A percentile compares a stretch with the other conserved stretches of the same genome.
Conservation (phyloP, 164 flowering plant species). For the Umbilicus rupestris region DNA sequence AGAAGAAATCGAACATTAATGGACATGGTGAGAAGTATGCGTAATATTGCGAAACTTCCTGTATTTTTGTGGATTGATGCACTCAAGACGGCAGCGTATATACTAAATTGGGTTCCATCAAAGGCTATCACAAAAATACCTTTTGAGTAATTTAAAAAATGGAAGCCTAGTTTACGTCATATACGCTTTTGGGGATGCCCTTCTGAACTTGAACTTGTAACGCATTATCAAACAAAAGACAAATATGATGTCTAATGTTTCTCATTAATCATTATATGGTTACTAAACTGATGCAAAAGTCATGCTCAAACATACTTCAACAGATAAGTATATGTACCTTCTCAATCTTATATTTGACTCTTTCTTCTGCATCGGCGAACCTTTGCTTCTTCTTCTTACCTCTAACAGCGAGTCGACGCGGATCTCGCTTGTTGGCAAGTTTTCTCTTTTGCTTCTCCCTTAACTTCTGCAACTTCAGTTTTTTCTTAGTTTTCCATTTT, state of each 20-base stretch:
- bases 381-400: conserved; percentile 58
- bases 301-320: not conserved
- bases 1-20: too few species aligned
- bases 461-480: conserved; percentile 57
- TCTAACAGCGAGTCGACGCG: conserved; percentile 49
- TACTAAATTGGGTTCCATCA: too few species aligned
- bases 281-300: not conserved
- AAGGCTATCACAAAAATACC: too few species aligned
- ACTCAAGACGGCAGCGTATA: too few species aligned
- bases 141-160: too few species aligned
- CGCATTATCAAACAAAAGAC: not conserved
- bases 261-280: not conserved
- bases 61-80: too few species aligned
- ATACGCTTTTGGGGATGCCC: too few species aligned
- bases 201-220: not conserved
- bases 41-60: too few species aligned
- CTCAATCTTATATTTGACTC: conserved; percentile 68
- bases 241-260: not conserved
- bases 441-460: conserved; percentile 67
- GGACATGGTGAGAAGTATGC: too few species aligned
- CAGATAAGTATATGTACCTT: conserved; percentile 27
- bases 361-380: conserved; percentile 60
- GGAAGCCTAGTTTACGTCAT: too few species aligned
- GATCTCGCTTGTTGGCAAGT: conserved; percentile 68
- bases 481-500: conserved; percentile 70